phyloP scores from a whole-genome alignment of 1,284 basidiomycete species.

The Vanrija humicola region DNA sequence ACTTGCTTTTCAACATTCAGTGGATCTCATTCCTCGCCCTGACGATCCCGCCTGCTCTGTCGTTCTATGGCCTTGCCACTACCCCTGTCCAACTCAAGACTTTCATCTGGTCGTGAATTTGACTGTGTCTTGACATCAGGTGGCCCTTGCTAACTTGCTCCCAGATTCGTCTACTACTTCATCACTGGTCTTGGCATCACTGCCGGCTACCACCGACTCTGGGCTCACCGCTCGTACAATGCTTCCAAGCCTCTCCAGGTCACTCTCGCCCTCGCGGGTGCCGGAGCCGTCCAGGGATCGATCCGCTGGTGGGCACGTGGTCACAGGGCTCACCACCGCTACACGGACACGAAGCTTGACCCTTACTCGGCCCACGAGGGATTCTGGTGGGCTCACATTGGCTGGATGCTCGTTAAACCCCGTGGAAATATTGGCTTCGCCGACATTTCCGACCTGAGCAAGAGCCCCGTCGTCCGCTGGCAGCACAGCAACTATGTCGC shows the following conservation, averaged over 20 bases:
- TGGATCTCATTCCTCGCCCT: slow-evolving; percentile 71
- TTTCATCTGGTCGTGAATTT: slow-evolving; percentile 56
- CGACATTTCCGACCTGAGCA: slow-evolving; percentile 77
- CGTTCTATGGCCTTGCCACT: slow-evolving; percentile 63
- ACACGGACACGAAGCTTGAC: slow-evolving; percentile 92
- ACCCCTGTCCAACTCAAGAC: slow-evolving; percentile 66
- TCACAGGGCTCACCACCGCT: slow-evolving; percentile 88
- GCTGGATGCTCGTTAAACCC: slow-evolving; percentile 91
- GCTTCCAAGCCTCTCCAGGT: slow-evolving; percentile 75
- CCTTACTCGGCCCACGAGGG: slow-evolving; percentile 89
- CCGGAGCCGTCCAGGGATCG: slow-evolving; percentile 83
- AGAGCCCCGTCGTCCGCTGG: slow-evolving; percentile 74
- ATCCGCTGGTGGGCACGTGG: slow-evolving; percentile 92
- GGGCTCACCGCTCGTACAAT: slow-evolving; percentile 89
- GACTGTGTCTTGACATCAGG: not conserved
- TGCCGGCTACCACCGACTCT: slow-evolving; percentile 84
- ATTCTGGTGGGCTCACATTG: slow-evolving; percentile 68
- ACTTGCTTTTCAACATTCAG: slow-evolving; percentile 67
- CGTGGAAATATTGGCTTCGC: slow-evolving; percentile 80
- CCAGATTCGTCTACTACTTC: slow-evolving; percentile 69
- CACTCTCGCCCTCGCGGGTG: slow-evolving; percentile 69
- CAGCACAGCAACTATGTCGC: slow-evolving; percentile 74
- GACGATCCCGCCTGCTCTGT: slow-evolving; percentile 65
- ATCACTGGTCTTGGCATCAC: slow-evolving; percentile 71
- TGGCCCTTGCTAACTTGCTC: slow-evolving; percentile 3